Conservation (phyloP, 1,284 basidiomycete species). For the Trametes pubescens region DNA sequence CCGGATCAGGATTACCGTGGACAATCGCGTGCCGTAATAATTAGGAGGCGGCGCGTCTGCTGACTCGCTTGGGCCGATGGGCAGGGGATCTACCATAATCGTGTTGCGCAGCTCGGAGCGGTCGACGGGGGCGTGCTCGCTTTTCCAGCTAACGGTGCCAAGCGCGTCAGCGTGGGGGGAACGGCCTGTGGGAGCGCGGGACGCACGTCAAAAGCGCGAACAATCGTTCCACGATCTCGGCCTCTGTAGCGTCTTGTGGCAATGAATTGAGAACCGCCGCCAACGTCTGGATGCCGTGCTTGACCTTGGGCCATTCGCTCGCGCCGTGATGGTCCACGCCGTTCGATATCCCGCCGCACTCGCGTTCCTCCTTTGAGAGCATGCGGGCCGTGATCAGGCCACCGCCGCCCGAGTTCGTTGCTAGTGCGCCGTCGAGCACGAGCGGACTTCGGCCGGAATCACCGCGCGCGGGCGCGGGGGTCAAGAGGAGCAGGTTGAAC, state of each 20-base stretch:
- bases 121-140: slow-evolving; percentile 50
- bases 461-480: slow-evolving; percentile 26
- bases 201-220: slow-evolving; percentile 74
- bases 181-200: slow-evolving; percentile 25
- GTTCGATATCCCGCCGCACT: slow-evolving; percentile 72
- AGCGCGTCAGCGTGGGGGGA: slow-evolving; percentile 11
- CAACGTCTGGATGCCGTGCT: slow-evolving; percentile 61
- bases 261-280: slow-evolving; percentile 48
- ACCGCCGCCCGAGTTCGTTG: slow-evolving; percentile 76
- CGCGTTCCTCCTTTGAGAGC: slow-evolving; percentile 56
- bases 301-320: slow-evolving; percentile 75
- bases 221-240: slow-evolving; percentile 60
- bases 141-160: slow-evolving; percentile 36
- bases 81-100: slow-evolving; percentile 64
- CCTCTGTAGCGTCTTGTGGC: slow-evolving; percentile 51
- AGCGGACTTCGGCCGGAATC: slow-evolving; percentile 41
- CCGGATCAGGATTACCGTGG: slow-evolving; percentile 74
- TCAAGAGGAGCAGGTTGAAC: slow-evolving; percentile 77
- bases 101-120: slow-evolving; percentile 65
- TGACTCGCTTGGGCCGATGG: slow-evolving; percentile 18
- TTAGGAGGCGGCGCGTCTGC: slow-evolving; percentile 23
- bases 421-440: slow-evolving; percentile 58
- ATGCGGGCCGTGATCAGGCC: slow-evolving; percentile 61
- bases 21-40: slow-evolving; percentile 74
- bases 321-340: slow-evolving; percentile 68